Conservation (phyloP, 345 rosid genomes). For the Gynandropsis gynandra region DNA sequence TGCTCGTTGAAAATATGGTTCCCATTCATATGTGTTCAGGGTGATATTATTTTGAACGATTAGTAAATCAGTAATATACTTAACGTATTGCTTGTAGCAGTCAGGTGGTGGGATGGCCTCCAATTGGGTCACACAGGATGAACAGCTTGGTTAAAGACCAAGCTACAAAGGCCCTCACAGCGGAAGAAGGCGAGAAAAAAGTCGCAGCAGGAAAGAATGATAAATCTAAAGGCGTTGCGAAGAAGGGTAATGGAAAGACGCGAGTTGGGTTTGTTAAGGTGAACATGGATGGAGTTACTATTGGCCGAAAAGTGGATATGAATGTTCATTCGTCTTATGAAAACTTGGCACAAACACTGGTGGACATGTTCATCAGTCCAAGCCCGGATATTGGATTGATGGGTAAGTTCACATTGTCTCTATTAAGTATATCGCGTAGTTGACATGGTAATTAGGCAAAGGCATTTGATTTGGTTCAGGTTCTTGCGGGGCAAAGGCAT, state of each 20-base stretch:
- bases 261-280: slow-evolving; percentile 76
- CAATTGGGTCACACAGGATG: slow-evolving; percentile 70
- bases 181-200: slow-evolving; percentile 18
- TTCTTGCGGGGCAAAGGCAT: slow-evolving; percentile 21
- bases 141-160: slow-evolving; percentile 64
- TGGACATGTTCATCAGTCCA: slow-evolving; percentile 67
- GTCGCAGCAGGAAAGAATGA: slow-evolving; percentile 28
- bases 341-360: slow-evolving; percentile 53
- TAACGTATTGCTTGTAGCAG: slow-evolving; percentile 34
- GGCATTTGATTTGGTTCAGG: too few species aligned
- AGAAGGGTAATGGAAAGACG: slow-evolving; percentile 47
- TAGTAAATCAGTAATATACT: background rate
- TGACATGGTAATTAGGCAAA: too few species aligned
- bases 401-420: slow-evolving; percentile 3
- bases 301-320: slow-evolving; percentile 89
- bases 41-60: too few species aligned
- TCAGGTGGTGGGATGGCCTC: slow-evolving; percentile 96
- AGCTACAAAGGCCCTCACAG: slow-evolving; percentile 45
- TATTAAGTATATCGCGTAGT: too few species aligned
- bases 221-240: slow-evolving; percentile 40
- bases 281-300: slow-evolving; percentile 81
- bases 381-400: slow-evolving; percentile 29
- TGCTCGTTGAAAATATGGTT: too few species aligned
- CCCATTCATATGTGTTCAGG: too few species aligned
- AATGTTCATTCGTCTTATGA: slow-evolving; percentile 65